Evolutionary conservation across 306 rosid species (phyloP).

Genomic region (Neltuma alba): DNA sequence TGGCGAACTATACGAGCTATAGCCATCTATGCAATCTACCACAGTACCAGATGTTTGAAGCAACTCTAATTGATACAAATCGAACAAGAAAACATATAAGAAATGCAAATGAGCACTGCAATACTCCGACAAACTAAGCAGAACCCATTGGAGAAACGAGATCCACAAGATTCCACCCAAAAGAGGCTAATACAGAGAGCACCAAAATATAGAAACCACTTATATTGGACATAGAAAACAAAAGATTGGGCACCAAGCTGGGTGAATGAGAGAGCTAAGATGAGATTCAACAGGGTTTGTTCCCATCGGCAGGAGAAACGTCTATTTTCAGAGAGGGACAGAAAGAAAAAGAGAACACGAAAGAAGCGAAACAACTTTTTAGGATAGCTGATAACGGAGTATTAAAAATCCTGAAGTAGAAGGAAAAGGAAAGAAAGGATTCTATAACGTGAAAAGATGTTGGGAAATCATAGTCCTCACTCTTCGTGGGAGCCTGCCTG

Average conservation of each 20-base stretch:
- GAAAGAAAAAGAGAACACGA: background rate
- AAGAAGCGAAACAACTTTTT: background rate
- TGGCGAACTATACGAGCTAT: conserved; percentile 68
- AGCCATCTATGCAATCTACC: conserved; percentile 55
- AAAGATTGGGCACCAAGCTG: background rate
- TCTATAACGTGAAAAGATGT: background rate
- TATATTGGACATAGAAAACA: background rate
- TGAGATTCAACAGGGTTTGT: conserved; percentile 6
- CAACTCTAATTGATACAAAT: conserved; percentile 8
- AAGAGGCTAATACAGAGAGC: background rate
- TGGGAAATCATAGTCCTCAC: background rate
- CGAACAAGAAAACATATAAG: background rate
- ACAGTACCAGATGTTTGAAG: conserved; percentile 28
- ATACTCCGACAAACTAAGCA: background rate
- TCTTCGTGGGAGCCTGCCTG: background rate
- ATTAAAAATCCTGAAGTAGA: background rate
- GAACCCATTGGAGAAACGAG: background rate
- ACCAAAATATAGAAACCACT: background rate
- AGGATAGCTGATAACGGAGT: background rate
- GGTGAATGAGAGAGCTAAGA: background rate
- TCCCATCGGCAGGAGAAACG: conserved; percentile 18
- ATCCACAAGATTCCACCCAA: conserved; percentile 9
- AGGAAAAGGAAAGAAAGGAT: background rate
- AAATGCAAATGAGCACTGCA: background rate
- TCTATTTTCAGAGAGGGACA: conserved; percentile 16